Evolutionary conservation across 2,329 filamentous ascomycete genomes (phyloP), one percentile per base, ranked within the genome.

Genomic region (Pseudogymnoascus sp.): DNA sequence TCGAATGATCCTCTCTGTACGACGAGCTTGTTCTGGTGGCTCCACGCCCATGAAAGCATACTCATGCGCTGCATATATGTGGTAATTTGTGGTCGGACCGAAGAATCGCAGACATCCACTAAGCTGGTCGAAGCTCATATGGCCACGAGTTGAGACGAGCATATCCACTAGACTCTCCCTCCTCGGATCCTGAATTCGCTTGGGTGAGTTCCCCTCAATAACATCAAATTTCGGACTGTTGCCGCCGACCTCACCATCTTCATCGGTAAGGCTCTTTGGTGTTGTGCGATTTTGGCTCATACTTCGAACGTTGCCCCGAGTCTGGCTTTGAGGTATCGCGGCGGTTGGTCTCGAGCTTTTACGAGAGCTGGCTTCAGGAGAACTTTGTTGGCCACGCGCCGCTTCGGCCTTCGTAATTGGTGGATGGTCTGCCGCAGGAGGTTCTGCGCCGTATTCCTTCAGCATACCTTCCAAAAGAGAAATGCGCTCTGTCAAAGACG

Each of bases 401-500:
- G 70, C 70, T 40, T 78, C 78, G 59, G 78, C 77, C 60, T 76
- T 73, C 21, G 80, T 83, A 67, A 81, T 82, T 6, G 82, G 82
- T 23, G 82, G 82, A 66, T 84, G 80, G 38, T 77, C 74, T 12
- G 81, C 79, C 12, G 80, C 79, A 8, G 82, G 82, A 21, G 79
- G 77, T 1, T 76, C 75, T 16, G 80, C 76, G 60, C 81, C 82
- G 36, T 76, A 77, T 40, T 83, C 79, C 63, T 77, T 70, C 3
- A 84, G 76, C 77, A 84, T 76, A 14, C 72, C 72, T 72, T 84
- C 82, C 0, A 84, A 75, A 65, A 84, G 67, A 6, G 76, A 73
- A 46, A 84, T 82, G 4, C 82, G 77, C 23, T 81, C 80, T n/a
- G 81, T 81, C 10, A 84, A 73, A 1, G 81, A 84, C 42, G 79